Conservation (phyloP, 768 basidiomycete species). For the Cantharellus anzutake region DNA sequence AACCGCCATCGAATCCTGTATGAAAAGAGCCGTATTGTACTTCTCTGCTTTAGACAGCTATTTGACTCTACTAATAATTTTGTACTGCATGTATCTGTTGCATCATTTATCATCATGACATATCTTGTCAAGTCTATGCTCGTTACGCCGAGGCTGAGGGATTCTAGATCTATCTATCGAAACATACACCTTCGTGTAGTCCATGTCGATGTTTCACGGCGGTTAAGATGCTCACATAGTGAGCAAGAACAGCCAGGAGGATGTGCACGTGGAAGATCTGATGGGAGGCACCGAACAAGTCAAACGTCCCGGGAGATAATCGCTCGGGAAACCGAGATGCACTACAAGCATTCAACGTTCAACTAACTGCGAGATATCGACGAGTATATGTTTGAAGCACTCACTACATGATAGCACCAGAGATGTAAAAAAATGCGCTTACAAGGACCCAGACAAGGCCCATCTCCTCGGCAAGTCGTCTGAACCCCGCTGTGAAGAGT, state of each 20-base stretch:
- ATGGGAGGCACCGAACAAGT: constrained; percentile 63
- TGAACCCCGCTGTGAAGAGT: constrained; percentile 35
- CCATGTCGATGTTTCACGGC: constrained; percentile 40
- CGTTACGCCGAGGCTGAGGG: too few relatives aligned
- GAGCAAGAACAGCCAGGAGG: constrained; percentile 46
- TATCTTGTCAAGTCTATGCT: too few relatives aligned
- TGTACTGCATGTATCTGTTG: too few relatives aligned
- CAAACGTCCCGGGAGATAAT: constrained; percentile 56
- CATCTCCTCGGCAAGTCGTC: constrained; percentile 36
- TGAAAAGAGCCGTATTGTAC: too few relatives aligned
- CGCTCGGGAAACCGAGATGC: constrained; percentile 71
- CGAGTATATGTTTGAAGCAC: constrained; percentile 19
- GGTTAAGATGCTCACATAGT: constrained; percentile 38
- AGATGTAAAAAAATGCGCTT: constrained; percentile 58
- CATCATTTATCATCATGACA: too few relatives aligned
- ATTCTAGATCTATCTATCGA: not conserved
- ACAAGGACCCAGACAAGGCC: constrained; percentile 51
- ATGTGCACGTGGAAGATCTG: constrained; percentile 82
- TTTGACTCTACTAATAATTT: too few relatives aligned
- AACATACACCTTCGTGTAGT: not conserved
- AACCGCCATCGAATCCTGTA: too few relatives aligned
- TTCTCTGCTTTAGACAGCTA: too few relatives aligned
- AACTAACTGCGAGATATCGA: constrained; percentile 8
- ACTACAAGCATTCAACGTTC: constrained; percentile 22
- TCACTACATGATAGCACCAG: constrained; percentile 67